Evolutionary conservation across 495 filamentous ascomycete genomes (phyloP).

Genomic region (Astrothelium macrocarpum): DNA sequence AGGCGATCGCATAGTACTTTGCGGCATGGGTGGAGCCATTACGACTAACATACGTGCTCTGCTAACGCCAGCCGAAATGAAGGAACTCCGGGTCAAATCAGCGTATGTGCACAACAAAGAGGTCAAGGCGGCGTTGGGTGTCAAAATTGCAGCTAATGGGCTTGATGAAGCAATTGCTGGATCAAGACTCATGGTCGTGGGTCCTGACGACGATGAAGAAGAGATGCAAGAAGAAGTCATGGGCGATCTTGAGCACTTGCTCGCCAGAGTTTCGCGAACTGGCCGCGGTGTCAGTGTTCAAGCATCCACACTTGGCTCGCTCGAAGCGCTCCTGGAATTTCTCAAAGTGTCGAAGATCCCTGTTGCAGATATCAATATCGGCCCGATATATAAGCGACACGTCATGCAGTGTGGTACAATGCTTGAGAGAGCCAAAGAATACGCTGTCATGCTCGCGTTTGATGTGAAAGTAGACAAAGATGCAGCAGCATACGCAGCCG

Average conservation of each 20-base stretch:
- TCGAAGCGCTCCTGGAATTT: conserved; percentile 96
- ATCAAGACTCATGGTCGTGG: conserved; percentile 86
- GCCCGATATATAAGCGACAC: conserved; percentile 96
- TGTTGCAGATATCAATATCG: conserved; percentile 93
- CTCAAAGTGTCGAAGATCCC: conserved; percentile 89
- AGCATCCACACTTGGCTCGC: conserved; percentile 92
- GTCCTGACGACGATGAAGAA: conserved; percentile 90
- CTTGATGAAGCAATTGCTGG: conserved; percentile 96
- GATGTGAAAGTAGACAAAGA: conserved; percentile 99
- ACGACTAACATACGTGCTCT: conserved; percentile 93
- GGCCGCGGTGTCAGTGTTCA: conserved; percentile 94
- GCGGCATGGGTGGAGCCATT: conserved; percentile 90
- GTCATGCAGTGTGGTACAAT: conserved; percentile 94
- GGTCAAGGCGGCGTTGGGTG: conserved; percentile 95
- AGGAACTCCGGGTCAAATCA: conserved; percentile 88
- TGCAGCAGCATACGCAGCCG: conserved; percentile 79
- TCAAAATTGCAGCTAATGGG: conserved; percentile 96
- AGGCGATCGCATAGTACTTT: conserved; percentile 89
- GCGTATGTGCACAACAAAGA: conserved; percentile 98
- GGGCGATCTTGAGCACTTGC: conserved; percentile 83
- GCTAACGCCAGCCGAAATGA: conserved; percentile 86
- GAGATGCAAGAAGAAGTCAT: conserved; percentile 95
- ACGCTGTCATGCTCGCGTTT: conserved; percentile 98
- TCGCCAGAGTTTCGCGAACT: conserved; percentile 79
- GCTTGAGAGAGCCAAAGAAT: conserved; percentile 93